Evolutionary conservation across 1,139 yeast species (phyloP), one percentile per base, ranked within the genome.

Genomic region (Geotrichum europaeum): DNA sequence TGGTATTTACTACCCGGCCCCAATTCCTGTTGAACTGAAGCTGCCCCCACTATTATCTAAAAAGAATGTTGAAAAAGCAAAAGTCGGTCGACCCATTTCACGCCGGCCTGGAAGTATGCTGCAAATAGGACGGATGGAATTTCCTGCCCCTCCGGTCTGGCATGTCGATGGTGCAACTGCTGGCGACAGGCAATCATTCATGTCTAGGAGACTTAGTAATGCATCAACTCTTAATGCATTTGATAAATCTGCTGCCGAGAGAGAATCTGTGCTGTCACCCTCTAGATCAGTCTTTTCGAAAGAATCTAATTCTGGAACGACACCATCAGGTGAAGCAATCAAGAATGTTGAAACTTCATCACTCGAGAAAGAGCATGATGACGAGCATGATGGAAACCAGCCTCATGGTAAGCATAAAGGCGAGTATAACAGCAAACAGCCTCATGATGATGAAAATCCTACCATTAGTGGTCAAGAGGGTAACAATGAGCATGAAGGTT

Each of bases 1-100:
- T 13, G 50, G 57, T 9, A 12, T 28, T 9, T 69, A 62, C 57
- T 74, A 74, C 53, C 76, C 76, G 1, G 75, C 76, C 1, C 75
- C 75, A 13, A 67, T 73, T 20, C 76, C 76, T 3, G 64, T 65
- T 18, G 67, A 66, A 59, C 65, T 65, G 47, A 65, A 61, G 24
- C 64, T 65, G 40, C 70, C 68, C 24, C 72, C 69, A 18, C 61
- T 67, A 32, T 61, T 65, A 55, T 68, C 70, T 13, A 65, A 63
- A 43, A 67, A 64, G 56, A 66, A 65, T 51, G 13, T 49, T 13
- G 18, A 20, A 22, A 47, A 32, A 54, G 55, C 59, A 7, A 56
- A 50, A 18, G 49, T 30, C 28, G 62, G 62, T 6, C n/a, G 47
- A 13, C 59, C 57, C 5, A 55, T 56, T 4, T 47, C 62, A 1